A percentile compares a stretch with the other conserved stretches of the same genome.
phyloP scores from a whole-genome alignment of 345 rosid species.

The Dipteronia dyeriana region DNA sequence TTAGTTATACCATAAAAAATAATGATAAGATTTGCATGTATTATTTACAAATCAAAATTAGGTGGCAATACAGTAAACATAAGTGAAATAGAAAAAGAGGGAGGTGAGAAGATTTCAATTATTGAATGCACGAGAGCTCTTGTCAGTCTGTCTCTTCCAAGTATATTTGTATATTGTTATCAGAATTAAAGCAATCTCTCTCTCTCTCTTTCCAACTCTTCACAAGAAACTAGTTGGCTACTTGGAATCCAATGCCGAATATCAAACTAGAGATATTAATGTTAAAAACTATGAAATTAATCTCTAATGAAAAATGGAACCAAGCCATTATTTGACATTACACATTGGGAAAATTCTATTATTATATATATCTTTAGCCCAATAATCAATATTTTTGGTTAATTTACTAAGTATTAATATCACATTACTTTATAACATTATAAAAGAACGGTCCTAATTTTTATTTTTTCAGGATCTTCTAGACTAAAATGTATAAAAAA shows the following conservation, averaged over 20 bases:
- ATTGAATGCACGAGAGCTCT: slow-evolving; percentile 28
- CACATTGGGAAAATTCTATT: too few species aligned
- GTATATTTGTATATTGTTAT: neutral
- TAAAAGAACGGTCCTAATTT: too few species aligned
- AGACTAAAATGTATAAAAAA: too few species aligned
- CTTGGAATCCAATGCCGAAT: slow-evolving; percentile 31
- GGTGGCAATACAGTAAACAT: slow-evolving; percentile 24
- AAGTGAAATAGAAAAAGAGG: neutral
- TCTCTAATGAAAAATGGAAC: too few species aligned
- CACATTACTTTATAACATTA: too few species aligned
- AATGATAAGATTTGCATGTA: slow-evolving; percentile 2
- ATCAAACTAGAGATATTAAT: neutral
- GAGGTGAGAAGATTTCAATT: slow-evolving; percentile 30
- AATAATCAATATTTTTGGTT: too few species aligned
- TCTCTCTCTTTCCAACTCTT: slow-evolving; percentile 20
- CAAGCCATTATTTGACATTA: too few species aligned
- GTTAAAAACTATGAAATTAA: too few species aligned
- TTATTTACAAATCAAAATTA: slow-evolving; percentile 26
- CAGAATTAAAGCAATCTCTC: neutral
- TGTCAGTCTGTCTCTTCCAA: slow-evolving; percentile 19
- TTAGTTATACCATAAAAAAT: slow-evolving; percentile 26
- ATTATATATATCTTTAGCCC: too few species aligned
- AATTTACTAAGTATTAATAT: too few species aligned
- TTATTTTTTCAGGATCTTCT: too few species aligned
- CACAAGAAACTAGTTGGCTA: slow-evolving; percentile 22